phyloP scores from a whole-genome alignment of 805 yeast genomes.

The Saturnispora diversa region DNA sequence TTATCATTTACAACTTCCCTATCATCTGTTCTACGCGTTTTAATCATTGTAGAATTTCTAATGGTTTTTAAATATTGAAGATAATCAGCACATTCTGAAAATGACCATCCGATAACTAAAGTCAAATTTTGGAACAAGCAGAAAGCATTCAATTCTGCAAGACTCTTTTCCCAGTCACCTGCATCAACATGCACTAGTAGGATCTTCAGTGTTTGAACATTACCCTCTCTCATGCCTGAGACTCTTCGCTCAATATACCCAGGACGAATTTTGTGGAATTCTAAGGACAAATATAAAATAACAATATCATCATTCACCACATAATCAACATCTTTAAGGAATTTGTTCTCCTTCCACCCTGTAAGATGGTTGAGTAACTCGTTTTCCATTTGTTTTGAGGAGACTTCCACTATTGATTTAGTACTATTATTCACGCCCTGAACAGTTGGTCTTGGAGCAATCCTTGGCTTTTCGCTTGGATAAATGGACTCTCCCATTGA shows the following conservation, averaged over 20 bases:
- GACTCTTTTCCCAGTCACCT: constrained; percentile 43
- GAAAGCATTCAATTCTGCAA: constrained; percentile 40
- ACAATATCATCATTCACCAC: constrained; percentile 48
- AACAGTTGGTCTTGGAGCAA: not conserved
- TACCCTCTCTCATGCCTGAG: constrained; percentile 26
- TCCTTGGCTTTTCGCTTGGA: not conserved
- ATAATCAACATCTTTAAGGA: constrained; percentile 51
- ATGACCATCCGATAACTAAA: constrained; percentile 45
- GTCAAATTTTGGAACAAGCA: constrained; percentile 44
- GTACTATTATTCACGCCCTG: constrained; percentile 4
- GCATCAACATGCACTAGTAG: constrained; percentile 59
- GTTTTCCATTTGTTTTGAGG: constrained; percentile 63
- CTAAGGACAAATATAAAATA: constrained; percentile 55
- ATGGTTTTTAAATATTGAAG: constrained; percentile 28
- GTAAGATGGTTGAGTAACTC: constrained; percentile 53
- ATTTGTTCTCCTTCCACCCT: constrained; percentile 43
- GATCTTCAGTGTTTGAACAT: constrained; percentile 32
- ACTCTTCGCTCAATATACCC: constrained; percentile 61
- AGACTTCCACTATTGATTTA: constrained; percentile 37
- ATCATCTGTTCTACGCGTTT: constrained; percentile 27
- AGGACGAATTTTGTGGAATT: constrained; percentile 69
- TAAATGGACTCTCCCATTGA: too few relatives aligned
- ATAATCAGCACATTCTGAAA: constrained; percentile 46
- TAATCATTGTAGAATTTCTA: constrained; percentile 32
- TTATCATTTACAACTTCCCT: constrained; percentile 23